Conservation (phyloP, 108 stramenopile species). For the Stephanodiscus minutulus region DNA sequence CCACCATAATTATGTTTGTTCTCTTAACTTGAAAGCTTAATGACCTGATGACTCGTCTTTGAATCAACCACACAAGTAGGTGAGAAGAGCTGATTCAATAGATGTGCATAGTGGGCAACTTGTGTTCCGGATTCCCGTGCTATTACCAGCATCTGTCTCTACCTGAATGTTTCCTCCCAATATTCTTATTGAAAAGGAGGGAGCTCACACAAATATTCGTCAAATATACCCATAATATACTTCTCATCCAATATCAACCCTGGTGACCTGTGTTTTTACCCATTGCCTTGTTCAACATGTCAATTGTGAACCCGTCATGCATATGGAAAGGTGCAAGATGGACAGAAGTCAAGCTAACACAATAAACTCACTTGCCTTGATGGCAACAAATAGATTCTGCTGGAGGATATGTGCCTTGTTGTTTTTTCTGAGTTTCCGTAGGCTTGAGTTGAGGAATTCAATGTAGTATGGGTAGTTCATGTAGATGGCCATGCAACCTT, state of each 20-base stretch:
- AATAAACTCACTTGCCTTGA: no score
- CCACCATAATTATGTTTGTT: no score
- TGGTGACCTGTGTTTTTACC: neutral
- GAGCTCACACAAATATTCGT: neutral
- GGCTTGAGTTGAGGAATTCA: no score
- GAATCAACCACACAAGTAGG: conserved; percentile 4
- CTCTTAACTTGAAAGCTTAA: neutral
- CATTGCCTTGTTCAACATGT: neutral
- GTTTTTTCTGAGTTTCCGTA: no score
- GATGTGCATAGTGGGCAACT: neutral
- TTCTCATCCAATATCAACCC: conserved; percentile 8
- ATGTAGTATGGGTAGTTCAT: no score
- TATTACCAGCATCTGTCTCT: neutral
- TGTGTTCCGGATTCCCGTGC: neutral
- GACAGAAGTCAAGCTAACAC: no score
- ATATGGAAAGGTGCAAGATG: no score
- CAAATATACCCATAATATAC: neutral
- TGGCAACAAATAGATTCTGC: no score
- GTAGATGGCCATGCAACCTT: no score
- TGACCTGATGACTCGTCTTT: neutral
- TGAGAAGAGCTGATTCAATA: neutral
- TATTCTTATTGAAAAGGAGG: conserved; percentile 11
- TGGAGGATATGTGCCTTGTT: no score
- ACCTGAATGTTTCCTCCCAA: neutral
- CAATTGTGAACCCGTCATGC: no score